Evolutionary conservation across 2,329 filamentous ascomycete genomes (phyloP), one percentile per base, ranked within the genome.

Genomic region (Diplocarpon rosae): DNA sequence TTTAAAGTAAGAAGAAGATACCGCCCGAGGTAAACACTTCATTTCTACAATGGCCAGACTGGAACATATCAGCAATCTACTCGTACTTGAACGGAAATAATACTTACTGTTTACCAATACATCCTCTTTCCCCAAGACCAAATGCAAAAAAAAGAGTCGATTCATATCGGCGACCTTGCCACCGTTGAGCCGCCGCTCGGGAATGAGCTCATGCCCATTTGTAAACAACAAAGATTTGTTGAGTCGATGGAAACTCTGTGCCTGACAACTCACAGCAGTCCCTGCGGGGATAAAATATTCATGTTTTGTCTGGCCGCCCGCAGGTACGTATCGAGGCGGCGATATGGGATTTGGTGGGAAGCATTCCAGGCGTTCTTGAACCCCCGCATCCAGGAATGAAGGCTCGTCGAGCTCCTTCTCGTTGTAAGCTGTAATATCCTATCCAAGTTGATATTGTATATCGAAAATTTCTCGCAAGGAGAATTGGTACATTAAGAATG

Each of bases 141-240:
- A 84, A 83, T 0, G 80, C 73, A 65, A 82, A 83, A 82, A 83
- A 56, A 80, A 75, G 7, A 76, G 56, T 35, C 75, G 66, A 53
- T 75, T 75, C 46, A 76, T 69, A 55, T 90, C 83, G 47, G 82
- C 72, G 55, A 90, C 85, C 2, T 85, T 86, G 37, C 80, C 73
- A 8, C 73, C 70, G 13, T 73, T 77, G 52, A 95, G 75, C 89
- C 89, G 95, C 53, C 90, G 74, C 45, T 90, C 84, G 0, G 89
- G 89, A 40, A 80, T 71, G 59, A 89, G 95, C 5, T 63, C 65
- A 48, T 94, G 83, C 0, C 88, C 83, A 35, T 88, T 73, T 1
- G 82, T 78, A 60, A 93, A 96, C 1, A 87, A 81, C 1, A 87
- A 81, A 45, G 79, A 71, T 10, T 65, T 60, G 51, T 81, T 73